Conservation (phyloP, 2,329 filamentous ascomycete genomes). For the Metarhizium rileyi region DNA sequence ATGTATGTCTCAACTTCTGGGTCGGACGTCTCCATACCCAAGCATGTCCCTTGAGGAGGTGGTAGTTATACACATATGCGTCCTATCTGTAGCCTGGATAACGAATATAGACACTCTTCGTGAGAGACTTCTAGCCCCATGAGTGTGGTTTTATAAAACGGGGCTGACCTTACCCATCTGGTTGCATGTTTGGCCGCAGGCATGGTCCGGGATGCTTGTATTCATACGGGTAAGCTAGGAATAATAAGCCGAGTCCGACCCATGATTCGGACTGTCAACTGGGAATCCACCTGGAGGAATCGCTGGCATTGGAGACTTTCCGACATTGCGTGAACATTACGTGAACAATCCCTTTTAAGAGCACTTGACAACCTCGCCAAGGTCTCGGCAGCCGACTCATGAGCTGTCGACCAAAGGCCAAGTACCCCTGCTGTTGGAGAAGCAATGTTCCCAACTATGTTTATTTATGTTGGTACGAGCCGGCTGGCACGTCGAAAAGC, state of each 20-base stretch:
- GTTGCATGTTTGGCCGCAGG: conserved; percentile 5
- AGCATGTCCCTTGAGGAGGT: no score
- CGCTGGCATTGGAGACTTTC: neutral
- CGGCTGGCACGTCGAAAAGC: neutral
- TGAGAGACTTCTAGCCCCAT: neutral
- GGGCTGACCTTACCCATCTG: conserved; percentile 2
- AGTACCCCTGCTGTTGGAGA: neutral
- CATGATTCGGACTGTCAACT: neutral
- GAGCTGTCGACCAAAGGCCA: neutral
- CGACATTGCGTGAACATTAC: no score
- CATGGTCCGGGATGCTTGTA: conserved; percentile 3
- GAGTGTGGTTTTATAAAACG: neutral
- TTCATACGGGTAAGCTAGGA: neutral
- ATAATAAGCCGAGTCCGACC: neutral
- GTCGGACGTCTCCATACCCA: neutral
- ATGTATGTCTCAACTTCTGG: neutral
- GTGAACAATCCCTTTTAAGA: no score
- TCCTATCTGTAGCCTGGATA: neutral
- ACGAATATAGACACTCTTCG: neutral
- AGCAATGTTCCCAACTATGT: neutral
- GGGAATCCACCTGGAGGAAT: neutral
- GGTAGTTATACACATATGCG: neutral
- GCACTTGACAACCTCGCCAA: no score
- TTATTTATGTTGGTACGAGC: neutral
- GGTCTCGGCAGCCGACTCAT: neutral